Percentiles rank a stretch among this genome's conserved stretches.
These are phyloP conservation scores for Pulveroboletus sp. DNA, from an alignment of 768 basidiomycete species.

Conservation along the genomic window DNA sequence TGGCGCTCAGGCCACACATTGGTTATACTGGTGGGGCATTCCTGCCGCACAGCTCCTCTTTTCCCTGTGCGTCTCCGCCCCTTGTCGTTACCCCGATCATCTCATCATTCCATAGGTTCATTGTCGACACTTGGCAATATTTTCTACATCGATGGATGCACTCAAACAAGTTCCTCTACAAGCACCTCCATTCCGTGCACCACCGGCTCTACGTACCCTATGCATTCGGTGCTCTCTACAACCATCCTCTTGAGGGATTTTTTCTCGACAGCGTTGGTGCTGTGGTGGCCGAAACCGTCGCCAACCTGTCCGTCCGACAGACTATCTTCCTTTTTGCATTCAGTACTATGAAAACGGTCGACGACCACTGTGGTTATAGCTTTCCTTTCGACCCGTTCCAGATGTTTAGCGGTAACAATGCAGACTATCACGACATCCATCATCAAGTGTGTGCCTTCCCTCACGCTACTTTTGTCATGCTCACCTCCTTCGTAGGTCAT, in stretches of 20 bases:
- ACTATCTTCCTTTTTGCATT: conserved; percentile 79
- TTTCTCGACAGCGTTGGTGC: conserved; percentile 84
- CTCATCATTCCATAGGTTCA: conserved; percentile 52
- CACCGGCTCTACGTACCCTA: conserved; percentile 97
- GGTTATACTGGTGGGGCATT: conserved; percentile 91
- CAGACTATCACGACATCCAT: conserved; percentile 98
- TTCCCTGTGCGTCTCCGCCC: conserved; percentile 68
- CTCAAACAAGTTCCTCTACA: conserved; percentile 86
- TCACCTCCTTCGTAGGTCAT: conserved; percentile 31
- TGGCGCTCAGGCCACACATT: conserved; percentile 50
- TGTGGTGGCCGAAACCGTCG: conserved; percentile 64
- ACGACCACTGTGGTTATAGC: conserved; percentile 91
- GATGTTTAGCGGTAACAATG: conserved; percentile 80
- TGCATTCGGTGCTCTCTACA: conserved; percentile 95
- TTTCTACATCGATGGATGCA: conserved; percentile 94
- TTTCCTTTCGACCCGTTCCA: conserved; percentile 93
- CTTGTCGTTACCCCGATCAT: no score
- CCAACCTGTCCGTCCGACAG: conserved; percentile 76
- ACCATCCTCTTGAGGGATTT: conserved; percentile 95
- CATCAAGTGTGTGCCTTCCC: conserved; percentile 65
- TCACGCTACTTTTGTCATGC: neutral
- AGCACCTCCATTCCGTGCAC: conserved; percentile 89
- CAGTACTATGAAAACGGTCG: conserved; percentile 89
- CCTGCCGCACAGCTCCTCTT: conserved; percentile 69
- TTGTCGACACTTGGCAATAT: conserved; percentile 98